Conservation (phyloP, 2,329 filamentous ascomycete species). For the Penicillium sp. region DNA sequence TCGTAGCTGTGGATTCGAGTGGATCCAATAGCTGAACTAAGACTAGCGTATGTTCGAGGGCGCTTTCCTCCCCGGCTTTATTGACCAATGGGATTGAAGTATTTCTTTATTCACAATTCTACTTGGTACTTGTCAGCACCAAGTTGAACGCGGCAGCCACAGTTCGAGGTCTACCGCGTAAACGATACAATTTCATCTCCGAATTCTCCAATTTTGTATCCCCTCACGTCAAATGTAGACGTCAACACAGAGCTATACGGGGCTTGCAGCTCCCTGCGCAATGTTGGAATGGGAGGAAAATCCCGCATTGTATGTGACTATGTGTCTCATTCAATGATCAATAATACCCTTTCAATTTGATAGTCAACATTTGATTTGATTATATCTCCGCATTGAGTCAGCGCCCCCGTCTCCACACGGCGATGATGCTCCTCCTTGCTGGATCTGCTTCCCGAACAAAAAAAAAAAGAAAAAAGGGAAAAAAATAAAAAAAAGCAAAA, state of each 20-base stretch:
- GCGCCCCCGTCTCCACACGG: conserved; percentile 19
- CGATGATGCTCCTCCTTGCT: conserved; percentile 18
- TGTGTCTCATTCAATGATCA: conserved; percentile 3
- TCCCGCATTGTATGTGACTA: not conserved
- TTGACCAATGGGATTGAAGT: conserved; percentile 14
- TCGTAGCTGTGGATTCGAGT: conserved; percentile 20
- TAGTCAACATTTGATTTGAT: conserved; percentile 1
- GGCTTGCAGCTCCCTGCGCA: conserved; percentile 10
- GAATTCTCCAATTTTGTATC: not conserved
- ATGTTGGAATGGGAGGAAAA: conserved; percentile 7
- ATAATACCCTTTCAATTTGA: not conserved
- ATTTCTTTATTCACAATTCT: conserved; percentile 3
- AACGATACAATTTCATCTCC: not conserved
- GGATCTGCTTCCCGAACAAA: conserved; percentile 24
- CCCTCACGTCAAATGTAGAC: not conserved
- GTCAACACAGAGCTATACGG: not conserved
- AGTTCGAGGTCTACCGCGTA: conserved; percentile 24
- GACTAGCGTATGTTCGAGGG: conserved; percentile 9
- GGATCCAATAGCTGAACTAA: fast-evolving
- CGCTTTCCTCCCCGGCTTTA: conserved; percentile 20
- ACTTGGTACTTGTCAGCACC: conserved; percentile 8
- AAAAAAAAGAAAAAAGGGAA: conserved; percentile 17
- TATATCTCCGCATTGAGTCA: conserved; percentile 17
- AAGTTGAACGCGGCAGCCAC: not conserved
- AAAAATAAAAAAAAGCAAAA: conserved; percentile 16